Evolutionary conservation across 2,329 filamentous ascomycete genomes (phyloP), one percentile per base, ranked within the genome.

Genomic region (Arthrobotrys pseudoclavata): DNA sequence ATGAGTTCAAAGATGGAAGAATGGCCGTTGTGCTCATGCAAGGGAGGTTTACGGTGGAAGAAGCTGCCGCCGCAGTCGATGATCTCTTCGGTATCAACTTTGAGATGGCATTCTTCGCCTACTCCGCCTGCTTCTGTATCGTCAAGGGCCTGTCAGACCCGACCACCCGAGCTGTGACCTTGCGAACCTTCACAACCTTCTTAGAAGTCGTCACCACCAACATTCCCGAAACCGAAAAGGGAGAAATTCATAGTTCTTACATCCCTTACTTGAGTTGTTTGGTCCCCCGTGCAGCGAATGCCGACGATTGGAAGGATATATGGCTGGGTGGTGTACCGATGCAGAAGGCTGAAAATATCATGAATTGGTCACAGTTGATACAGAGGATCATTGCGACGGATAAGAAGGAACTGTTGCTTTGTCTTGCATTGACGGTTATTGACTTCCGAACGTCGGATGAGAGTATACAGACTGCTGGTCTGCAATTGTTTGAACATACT

Each of bases 391-490:
- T 83, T 5, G 76, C 81, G 4, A 85, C 90, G 80, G 87, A 86
- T 66, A 89, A 91, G 78, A 87, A 88, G 79, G 88, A 91, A 75
- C 82, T 91, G 12, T 83, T 92, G 15, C 85, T 91, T 4, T 89
- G 88, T 77, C 88, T 88, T 2, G 88, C 88, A 0, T 89, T 91
- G 69, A 87, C 88, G 81, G 84, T 91, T 48, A 87, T 91, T 9
- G 90, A 92, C 81, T 91, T 92, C 80, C 87, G 88, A 69, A 88
- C 87, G 71, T 84, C 91, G 6, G 90, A 91, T 71, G 89, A 91
- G 69, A 84, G 85, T 1, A 86, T 89, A 18, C 90, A 91, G 81
- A 86, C 87, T 50, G 86, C 88, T 13, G 88, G 86, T 15, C 83
- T 92, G 2, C 82, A 84, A 15, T 91, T 89, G 88, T 85, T 92